Evolutionary conservation across 208 protist genomes (phyloP).

Genomic region (Tritrichomonas foetus): DNA sequence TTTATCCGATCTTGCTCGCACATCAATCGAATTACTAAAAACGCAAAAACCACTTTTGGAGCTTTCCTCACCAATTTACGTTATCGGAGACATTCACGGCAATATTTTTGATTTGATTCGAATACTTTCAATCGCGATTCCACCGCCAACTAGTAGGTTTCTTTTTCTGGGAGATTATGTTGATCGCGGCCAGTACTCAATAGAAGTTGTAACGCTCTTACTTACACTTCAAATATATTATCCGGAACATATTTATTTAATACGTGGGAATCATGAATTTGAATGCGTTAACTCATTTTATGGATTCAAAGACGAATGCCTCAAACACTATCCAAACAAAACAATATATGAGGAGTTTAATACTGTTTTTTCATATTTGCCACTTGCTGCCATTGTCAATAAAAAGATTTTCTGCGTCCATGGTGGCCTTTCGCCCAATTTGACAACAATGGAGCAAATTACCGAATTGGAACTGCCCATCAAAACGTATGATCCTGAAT

Average conservation of each 20-base stretch:
- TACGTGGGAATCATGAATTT: constrained; percentile 23
- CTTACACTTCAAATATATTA: background rate
- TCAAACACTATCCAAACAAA: background rate
- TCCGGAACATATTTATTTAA: background rate
- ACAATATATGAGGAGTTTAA: background rate
- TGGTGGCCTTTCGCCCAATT: background rate
- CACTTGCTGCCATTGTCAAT: background rate
- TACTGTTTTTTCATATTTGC: background rate
- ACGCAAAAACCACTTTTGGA: background rate
- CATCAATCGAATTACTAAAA: background rate
- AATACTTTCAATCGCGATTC: background rate
- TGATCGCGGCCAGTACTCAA: background rate
- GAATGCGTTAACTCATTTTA: background rate
- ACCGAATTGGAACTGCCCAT: background rate
- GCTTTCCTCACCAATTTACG: background rate
- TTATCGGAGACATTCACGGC: background rate
- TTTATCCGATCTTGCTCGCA: background rate
- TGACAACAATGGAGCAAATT: background rate
- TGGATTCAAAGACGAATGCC: background rate
- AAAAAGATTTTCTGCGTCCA: constrained; percentile 15
- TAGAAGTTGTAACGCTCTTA: background rate
- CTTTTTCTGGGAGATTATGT: constrained; percentile 17
- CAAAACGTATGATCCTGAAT: background rate
- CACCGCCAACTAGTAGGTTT: background rate
- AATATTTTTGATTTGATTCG: background rate